Evolutionary conservation across 768 basidiomycete species (phyloP), one percentile per base, ranked within the genome.

Genomic region (Leucocoprinus birnbaumii): DNA sequence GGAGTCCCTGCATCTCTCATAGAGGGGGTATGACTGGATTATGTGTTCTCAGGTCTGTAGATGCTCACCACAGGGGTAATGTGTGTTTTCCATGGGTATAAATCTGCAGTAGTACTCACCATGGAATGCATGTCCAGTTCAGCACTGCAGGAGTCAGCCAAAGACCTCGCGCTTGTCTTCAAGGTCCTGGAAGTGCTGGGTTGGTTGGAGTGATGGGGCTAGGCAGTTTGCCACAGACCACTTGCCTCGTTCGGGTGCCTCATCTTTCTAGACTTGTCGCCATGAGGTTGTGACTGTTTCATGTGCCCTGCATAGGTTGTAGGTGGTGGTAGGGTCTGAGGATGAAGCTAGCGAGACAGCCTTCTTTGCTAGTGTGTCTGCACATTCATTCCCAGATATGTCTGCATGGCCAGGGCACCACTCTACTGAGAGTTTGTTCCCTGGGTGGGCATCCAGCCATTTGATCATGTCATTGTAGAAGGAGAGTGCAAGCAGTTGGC

Each of bases 321-420:
- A 11, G 2, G 38, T 51, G 11, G n/a, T 51, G 14, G 49, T 26
- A 13, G 49, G 38, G 35, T 51, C 45, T 19, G 22, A 21, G 11
- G 48, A n/a, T 16, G 49, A 19, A 1, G 43, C 51, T 2, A 59
- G 45, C 6, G 47, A 26, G 2, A 56, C 59, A 3, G 61, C 64
- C 51, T 55, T 38, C 50, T 68, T 69, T 8, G 68, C 68, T 0
- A 67, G 58, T 31, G 58, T 44, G 27, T 68, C 65, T 1, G 60
- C 65, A 3, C 61, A 18, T 21, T 66, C 62, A 41, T 66, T 66
- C 9, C 64, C 66, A 66, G 34, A 14, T 6, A 35, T 35, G 34
- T 35, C 34, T 35, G 34, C 6, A 14, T 35, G 66, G 6, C 64
- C 56, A 2, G 65, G 65, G 25, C 57, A 63, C 65, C 64, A 65